Evolutionary conservation across 2,329 filamentous ascomycete species (phyloP).

Genomic region (Epichloe brachyelytri): DNA sequence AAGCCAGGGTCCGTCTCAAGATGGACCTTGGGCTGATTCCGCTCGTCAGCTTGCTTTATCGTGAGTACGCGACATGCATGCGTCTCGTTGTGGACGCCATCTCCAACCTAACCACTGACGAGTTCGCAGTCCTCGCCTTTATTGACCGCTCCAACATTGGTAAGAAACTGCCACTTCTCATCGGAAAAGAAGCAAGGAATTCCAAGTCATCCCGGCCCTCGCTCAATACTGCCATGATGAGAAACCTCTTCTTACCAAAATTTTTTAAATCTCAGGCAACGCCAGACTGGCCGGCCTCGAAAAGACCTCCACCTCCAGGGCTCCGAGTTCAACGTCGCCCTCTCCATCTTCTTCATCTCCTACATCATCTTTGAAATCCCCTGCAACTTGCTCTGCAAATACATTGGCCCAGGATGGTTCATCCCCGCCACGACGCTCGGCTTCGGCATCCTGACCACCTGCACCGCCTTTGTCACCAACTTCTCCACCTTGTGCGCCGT

Average conservation of each 20-base stretch:
- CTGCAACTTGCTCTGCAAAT: slow-evolving; percentile 48
- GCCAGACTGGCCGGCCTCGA: slow-evolving; percentile 44
- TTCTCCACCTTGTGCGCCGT: slow-evolving; percentile 36
- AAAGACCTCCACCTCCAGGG: slow-evolving; percentile 36
- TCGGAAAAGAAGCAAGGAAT: background rate
- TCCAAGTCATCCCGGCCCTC: background rate
- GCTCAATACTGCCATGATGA: background rate
- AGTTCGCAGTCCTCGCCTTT: slow-evolving; percentile 25
- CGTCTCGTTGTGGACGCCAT: background rate
- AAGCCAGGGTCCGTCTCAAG: slow-evolving; percentile 44
- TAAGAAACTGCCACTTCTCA: slow-evolving; percentile 15
- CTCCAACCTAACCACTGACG: background rate
- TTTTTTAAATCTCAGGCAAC: slow-evolving; percentile 29
- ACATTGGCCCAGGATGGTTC: slow-evolving; percentile 52
- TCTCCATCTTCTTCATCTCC: slow-evolving; percentile 50
- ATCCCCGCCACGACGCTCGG: slow-evolving; percentile 42
- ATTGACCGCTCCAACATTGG: slow-evolving; percentile 57
- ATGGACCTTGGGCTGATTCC: slow-evolving; percentile 53
- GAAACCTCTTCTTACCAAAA: background rate
- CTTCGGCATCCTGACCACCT: slow-evolving; percentile 47
- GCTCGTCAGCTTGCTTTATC: slow-evolving; percentile 49
- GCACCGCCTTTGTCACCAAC: slow-evolving; percentile 45
- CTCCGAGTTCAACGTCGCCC: slow-evolving; percentile 48
- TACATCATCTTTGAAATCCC: slow-evolving; percentile 57
- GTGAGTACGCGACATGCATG: slow-evolving; percentile 15